Percentiles rank a stretch among this genome's conserved stretches.
Evolutionary conservation across 1,284 basidiomycete genomes (phyloP).

Genomic region (Leccinum subfulvum): DNA sequence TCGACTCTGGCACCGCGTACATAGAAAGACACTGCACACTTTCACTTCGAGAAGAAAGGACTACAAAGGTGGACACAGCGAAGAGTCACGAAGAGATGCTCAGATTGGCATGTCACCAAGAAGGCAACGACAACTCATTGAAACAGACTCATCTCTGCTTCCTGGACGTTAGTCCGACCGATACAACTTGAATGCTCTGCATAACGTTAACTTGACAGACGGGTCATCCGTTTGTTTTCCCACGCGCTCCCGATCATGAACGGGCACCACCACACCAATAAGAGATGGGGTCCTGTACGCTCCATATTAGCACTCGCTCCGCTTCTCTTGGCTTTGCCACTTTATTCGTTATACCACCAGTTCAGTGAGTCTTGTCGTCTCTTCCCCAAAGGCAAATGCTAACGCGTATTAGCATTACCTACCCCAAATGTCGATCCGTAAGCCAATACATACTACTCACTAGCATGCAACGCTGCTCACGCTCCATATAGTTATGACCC

Average conservation of each 20-base stretch:
- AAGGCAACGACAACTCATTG: no score
- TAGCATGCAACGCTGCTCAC: not conserved
- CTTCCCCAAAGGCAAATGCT: not conserved
- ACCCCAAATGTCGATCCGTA: conserved; percentile 40
- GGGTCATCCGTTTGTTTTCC: not conserved
- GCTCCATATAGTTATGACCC: conserved; percentile 47
- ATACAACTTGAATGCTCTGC: no score
- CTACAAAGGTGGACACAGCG: no score
- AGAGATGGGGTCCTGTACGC: conserved; percentile 42
- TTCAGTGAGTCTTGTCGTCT: conserved; percentile 37
- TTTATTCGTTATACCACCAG: conserved; percentile 44
- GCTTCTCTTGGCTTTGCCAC: conserved; percentile 43
- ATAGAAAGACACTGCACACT: no score
- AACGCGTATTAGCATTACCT: conserved; percentile 37
- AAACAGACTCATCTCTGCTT: no score
- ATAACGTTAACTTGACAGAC: no score
- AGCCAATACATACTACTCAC: conserved; percentile 8
- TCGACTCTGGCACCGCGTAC: no score
- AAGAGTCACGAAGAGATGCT: no score
- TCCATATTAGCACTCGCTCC: conserved; percentile 48
- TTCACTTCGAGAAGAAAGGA: no score
- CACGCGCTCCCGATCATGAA: not conserved
- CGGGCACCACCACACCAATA: not conserved
- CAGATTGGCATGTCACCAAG: no score
- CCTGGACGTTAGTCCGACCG: no score